Base-by-base conservation (phyloP, 352 stramenopile species). In the Phytophthora pini region DNA sequence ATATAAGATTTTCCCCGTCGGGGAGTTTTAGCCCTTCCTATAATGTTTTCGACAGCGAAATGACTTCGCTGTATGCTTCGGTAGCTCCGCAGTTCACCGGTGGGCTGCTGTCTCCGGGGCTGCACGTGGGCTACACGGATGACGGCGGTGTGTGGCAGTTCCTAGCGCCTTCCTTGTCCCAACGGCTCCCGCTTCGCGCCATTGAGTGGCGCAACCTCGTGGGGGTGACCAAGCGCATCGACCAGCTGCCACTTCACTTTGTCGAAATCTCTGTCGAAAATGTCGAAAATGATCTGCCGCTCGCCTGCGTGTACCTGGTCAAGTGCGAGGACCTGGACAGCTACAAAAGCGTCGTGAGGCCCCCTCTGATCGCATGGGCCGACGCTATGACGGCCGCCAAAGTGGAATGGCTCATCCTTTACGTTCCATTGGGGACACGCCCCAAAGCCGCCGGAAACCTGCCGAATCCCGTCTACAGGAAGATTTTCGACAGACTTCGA, bases 141-240 rank as follows among this genome's bases (percentile, higher is more conserved):
- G 80, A 86, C 1, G 83, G 84, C 39, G 87, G 83, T 47, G 82
- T 92, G n/a, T 95, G 87, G 87, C 84, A 90, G 60, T 93, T 95
- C 68, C 50, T 95, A 17, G 76, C 74, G 32, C 74, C 78, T 9
- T 90, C 84, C 34, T 71, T 95, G 31, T 62, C 65, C 2, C 76
- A 86, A 56, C 77, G 84, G 0, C 72, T 95, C 39, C 87, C 87
- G 15, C 66, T 93, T 54, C 87, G 87, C 31, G 74, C 74, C 26
- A 95, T 95, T 63, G 82, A 90, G 51, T 95, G 87, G 87, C 77
- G 78, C 39, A 95, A 95, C 51, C 79, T 92, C 65, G 77, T 95
- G 24, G 84, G 86, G 5, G 80, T 86, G 5, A 89, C 74, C 27
- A 88, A 87, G 61, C 77, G 69, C 38, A 92, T 92, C 61, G 79